Evolutionary conservation across 2,329 filamentous ascomycete species (phyloP).

Genomic region (Botrytis aclada): DNA sequence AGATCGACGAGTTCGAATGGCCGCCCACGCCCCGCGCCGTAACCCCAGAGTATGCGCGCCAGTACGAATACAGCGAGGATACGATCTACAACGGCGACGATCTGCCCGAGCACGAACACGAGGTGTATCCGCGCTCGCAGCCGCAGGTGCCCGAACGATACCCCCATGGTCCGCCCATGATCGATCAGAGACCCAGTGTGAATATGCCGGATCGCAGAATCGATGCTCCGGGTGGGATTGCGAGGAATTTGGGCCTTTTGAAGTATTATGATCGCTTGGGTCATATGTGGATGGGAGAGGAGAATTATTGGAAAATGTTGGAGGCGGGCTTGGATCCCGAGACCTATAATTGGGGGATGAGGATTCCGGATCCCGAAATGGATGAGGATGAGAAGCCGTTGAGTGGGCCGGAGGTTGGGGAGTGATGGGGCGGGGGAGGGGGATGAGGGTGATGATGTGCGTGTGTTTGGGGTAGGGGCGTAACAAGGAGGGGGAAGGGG

Average conservation of each 20-base stretch:
- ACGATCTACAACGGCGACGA: not conserved
- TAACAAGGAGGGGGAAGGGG: not conserved
- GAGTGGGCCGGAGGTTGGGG: not conserved
- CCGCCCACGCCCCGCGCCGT: not conserved
- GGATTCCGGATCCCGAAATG: constrained; percentile 2
- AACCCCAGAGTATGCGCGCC: not conserved
- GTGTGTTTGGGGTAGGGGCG: not conserved
- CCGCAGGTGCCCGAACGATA: not conserved
- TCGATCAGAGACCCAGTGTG: not conserved
- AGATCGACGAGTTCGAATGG: rapidly evolving
- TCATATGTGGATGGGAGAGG: constrained; percentile 15
- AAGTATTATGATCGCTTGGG: constrained; percentile 14
- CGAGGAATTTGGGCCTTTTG: not conserved
- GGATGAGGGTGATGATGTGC: no score
- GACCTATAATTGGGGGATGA: not conserved
- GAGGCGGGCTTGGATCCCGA: constrained; percentile 14
- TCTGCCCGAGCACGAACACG: not conserved
- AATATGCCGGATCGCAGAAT: not conserved
- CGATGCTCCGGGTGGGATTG: not conserved
- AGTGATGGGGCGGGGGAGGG: not conserved
- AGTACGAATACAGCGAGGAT: rapidly evolving
- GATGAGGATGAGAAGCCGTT: not conserved
- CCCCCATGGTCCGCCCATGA: not conserved
- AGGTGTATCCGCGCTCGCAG: not conserved
- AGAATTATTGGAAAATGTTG: constrained; percentile 12